These are phyloP conservation scores for Leucaena leucocephala DNA, from an alignment of 306 rosid species.

Conservation along the genomic window DNA sequence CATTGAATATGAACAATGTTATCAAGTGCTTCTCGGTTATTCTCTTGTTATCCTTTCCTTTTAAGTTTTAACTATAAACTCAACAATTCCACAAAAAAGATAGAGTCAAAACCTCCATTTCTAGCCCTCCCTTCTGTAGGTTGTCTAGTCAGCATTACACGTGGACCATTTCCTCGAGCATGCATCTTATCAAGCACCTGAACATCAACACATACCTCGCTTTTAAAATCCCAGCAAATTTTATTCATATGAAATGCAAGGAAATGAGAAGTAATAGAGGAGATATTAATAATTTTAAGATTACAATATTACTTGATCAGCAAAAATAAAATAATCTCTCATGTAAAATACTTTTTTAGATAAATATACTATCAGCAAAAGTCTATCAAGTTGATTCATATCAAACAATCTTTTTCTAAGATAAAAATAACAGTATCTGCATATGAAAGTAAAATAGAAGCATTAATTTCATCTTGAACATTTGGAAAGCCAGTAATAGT, in stretches of 20 bases:
- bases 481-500: too few species aligned
- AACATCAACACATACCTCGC: constrained; percentile 24
- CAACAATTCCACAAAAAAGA: constrained; percentile 11
- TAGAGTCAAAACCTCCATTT: constrained; percentile 73
- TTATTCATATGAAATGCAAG: constrained; percentile 21
- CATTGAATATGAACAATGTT: background rate
- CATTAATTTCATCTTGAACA: too few species aligned
- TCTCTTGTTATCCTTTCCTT: background rate
- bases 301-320: constrained; percentile 1
- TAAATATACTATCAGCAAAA: background rate
- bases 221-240: constrained; percentile 15
- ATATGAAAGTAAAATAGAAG: too few species aligned
- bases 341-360: constrained; percentile 1
- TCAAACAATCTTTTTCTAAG: too few species aligned
- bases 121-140: constrained; percentile 96
- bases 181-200: constrained; percentile 97
- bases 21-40: background rate
- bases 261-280: background rate
- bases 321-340: background rate
- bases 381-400: constrained; percentile 21
- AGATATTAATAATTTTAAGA: constrained; percentile 2
- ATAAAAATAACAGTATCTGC: too few species aligned
- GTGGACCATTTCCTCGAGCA: constrained; percentile 91
- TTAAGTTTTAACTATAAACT: background rate
- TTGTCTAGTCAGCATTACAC: constrained; percentile 76